These are phyloP conservation scores for Sphaerosporella brunnea DNA, from an alignment of 495 filamentous ascomycete genomes.

Conservation along the genomic window DNA sequence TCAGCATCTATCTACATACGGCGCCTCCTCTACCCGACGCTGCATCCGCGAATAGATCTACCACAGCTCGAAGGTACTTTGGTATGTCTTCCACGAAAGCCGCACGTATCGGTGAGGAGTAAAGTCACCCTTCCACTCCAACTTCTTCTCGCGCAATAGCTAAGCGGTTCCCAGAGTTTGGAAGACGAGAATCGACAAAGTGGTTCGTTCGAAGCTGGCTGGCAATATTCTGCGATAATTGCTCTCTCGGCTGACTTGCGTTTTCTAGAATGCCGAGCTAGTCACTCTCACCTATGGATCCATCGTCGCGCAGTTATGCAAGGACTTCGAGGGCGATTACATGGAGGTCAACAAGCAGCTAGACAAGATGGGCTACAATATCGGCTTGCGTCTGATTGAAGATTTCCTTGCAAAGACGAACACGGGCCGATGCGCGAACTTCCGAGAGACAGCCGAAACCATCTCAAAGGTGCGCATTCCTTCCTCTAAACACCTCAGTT, in stretches of 20 bases:
- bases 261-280: constrained; percentile 59
- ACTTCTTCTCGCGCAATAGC: background rate
- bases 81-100: constrained; percentile 73
- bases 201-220: constrained; percentile 27
- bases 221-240: no score
- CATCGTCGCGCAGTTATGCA: constrained; percentile 88
- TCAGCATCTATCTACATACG: no score
- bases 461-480: constrained; percentile 58
- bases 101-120: constrained; percentile 94
- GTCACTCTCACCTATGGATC: constrained; percentile 96
- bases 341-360: constrained; percentile 89
- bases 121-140: constrained; percentile 30
- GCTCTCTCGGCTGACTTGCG: no score
- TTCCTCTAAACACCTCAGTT: background rate
- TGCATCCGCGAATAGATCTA: no score
- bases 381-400: constrained; percentile 87
- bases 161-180: constrained; percentile 49
- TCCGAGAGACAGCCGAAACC: constrained; percentile 89
- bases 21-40: no score
- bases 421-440: constrained; percentile 75
- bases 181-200: constrained; percentile 63
- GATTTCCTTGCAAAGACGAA: constrained; percentile 93
- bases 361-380: constrained; percentile 98
- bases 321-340: constrained; percentile 87
- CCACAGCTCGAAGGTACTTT: background rate